These are phyloP conservation scores for Phaeosphaeria sp. DNA, from an alignment of 2,329 filamentous ascomycete species.

Conservation along the genomic window DNA sequence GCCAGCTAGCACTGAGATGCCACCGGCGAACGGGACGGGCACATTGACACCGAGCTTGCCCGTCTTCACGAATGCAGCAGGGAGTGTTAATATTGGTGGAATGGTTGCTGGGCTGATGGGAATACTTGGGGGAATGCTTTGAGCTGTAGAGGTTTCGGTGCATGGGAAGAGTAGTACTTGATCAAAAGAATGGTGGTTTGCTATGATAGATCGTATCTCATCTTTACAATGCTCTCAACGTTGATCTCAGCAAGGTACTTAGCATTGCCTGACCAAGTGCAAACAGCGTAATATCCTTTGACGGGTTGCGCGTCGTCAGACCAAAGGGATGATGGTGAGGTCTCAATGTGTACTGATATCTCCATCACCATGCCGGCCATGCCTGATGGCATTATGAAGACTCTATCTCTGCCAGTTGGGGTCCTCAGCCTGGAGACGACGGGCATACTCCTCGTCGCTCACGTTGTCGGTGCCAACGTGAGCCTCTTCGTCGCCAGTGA, in stretches of 20 bases:
- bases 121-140: background rate
- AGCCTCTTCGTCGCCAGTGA: conserved; percentile 21
- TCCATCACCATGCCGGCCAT: background rate
- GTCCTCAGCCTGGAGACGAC: conserved; percentile 26
- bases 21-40: background rate
- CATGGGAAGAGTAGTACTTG: background rate
- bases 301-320: too few relatives aligned
- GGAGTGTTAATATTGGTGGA: background rate
- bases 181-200: background rate
- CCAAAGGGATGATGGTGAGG: too few relatives aligned
- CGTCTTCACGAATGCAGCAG: background rate
- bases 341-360: too few relatives aligned
- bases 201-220: too few relatives aligned
- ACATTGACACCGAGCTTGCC: background rate
- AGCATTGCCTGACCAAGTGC: too few relatives aligned
- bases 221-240: too few relatives aligned
- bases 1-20: background rate
- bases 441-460: conserved; percentile 27
- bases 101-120: background rate
- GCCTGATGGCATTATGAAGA: background rate
- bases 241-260: too few relatives aligned
- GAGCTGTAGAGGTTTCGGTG: background rate
- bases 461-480: conserved; percentile 14
- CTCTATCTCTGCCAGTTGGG: conserved; percentile 23
- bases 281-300: too few relatives aligned